phyloP scores from a whole-genome alignment of 805 yeast species.

The Hemisphaericaspora nanyangensis region DNA sequence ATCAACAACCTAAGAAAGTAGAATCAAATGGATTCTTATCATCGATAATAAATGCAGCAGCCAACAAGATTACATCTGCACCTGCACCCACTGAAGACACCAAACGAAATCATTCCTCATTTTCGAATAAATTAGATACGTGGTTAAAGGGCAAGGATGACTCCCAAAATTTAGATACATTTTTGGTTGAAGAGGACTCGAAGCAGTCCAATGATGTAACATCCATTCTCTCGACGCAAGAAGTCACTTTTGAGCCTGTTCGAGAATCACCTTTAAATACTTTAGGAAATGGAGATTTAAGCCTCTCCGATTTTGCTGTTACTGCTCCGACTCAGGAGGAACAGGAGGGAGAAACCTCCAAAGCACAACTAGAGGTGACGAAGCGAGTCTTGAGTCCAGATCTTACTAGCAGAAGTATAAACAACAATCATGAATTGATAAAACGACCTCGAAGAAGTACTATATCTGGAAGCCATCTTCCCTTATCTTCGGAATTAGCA shows the following conservation, averaged over 20 bases:
- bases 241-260: constrained; percentile 45
- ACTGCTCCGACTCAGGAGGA: not conserved
- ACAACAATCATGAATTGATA: too few species aligned
- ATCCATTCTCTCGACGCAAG: constrained; percentile 12
- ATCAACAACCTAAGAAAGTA: constrained; percentile 2
- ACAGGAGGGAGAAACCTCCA: not conserved
- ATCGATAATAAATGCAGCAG: constrained; percentile 42
- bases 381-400: constrained; percentile 17
- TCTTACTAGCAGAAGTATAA: constrained; percentile 6
- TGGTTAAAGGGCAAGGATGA: constrained; percentile 15
- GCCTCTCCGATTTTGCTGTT: constrained; percentile 14
- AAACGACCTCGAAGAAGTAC: constrained; percentile 21
- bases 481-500: not conserved
- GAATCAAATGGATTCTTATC: constrained; percentile 36
- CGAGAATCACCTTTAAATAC: constrained; percentile 45
- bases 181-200: not conserved
- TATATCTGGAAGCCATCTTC: not conserved
- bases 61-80: constrained; percentile 8
- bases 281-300: constrained; percentile 46
- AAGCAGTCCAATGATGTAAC: not conserved
- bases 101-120: constrained; percentile 12
- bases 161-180: constrained; percentile 4
- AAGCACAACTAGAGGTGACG: not conserved
- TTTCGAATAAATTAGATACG: constrained; percentile 22
- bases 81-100: not conserved